Conservation (phyloP, 2,329 filamentous ascomycete genomes). For the Aureobasidium lini region DNA sequence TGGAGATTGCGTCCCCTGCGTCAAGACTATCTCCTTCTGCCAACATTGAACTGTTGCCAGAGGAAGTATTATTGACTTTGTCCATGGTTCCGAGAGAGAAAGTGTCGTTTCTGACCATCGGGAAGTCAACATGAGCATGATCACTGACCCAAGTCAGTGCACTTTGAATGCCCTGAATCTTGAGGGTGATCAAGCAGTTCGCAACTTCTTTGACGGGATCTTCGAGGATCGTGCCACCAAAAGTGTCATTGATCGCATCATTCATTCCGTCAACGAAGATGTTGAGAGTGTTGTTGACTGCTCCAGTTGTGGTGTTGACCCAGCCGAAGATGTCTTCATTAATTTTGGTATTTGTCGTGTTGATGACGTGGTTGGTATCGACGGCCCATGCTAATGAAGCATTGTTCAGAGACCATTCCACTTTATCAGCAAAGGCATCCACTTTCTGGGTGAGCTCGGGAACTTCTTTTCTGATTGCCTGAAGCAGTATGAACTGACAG, state of each 20-base stretch:
- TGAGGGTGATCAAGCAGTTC: slow-evolving; percentile 79
- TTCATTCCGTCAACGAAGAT: slow-evolving; percentile 72
- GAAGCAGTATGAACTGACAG: slow-evolving; percentile 74
- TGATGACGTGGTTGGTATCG: slow-evolving; percentile 67
- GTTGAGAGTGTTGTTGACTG: slow-evolving; percentile 80
- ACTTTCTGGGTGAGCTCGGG: slow-evolving; percentile 69
- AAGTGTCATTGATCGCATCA: slow-evolving; percentile 64
- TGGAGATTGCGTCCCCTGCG: slow-evolving; percentile 74
- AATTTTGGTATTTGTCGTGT: slow-evolving; percentile 57
- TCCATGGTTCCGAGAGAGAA: slow-evolving; percentile 72
- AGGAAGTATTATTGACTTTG: slow-evolving; percentile 38
- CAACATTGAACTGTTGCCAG: slow-evolving; percentile 63
- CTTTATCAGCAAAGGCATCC: slow-evolving; percentile 66
- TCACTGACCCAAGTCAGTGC: slow-evolving; percentile 92
- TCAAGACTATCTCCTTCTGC: slow-evolving; percentile 60
- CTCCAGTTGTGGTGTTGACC: slow-evolving; percentile 73
- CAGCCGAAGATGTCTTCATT: slow-evolving; percentile 82
- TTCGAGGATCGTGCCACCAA: slow-evolving; percentile 74
- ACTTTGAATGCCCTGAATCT: slow-evolving; percentile 75
- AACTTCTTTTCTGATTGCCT: slow-evolving; percentile 63
- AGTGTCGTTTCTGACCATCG: slow-evolving; percentile 67
- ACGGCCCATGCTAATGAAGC: slow-evolving; percentile 70
- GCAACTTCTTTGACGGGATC: slow-evolving; percentile 72
- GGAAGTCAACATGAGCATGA: slow-evolving; percentile 75
- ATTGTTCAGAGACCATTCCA: slow-evolving; percentile 63